phyloP scores from a whole-genome alignment of 805 yeast species.

The Zygosaccharomyces pseudorouxii region DNA sequence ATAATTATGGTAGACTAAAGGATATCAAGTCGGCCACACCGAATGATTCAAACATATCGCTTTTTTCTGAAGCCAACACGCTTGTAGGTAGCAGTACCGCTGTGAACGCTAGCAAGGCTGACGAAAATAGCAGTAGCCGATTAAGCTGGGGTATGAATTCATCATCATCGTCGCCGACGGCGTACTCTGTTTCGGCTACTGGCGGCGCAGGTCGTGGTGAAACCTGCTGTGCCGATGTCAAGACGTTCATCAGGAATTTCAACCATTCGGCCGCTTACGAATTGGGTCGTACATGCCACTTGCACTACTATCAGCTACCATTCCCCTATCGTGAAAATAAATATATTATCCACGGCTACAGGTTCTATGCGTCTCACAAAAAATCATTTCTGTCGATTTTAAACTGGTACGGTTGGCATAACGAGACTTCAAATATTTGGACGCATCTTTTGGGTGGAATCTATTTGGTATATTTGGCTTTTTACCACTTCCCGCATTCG shows the following conservation, averaged over 20 bases:
- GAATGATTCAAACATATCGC: slow-evolving; percentile 14
- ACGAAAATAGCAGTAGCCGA: slow-evolving; percentile 1
- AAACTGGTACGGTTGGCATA: slow-evolving; percentile 51
- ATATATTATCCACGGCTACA: slow-evolving; percentile 75
- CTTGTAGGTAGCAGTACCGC: slow-evolving; percentile 12
- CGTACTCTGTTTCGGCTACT: neutral
- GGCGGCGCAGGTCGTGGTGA: neutral
- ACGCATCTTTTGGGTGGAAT: slow-evolving; percentile 74
- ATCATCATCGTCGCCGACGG: neutral
- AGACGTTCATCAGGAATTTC: slow-evolving; percentile 35
- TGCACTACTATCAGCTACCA: slow-evolving; percentile 85
- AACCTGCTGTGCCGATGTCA: slow-evolving; percentile 9
- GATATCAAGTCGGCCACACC: neutral
- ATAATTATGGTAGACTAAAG: neutral
- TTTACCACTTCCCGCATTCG: slow-evolving; percentile 61
- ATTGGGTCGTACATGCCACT: slow-evolving; percentile 42
- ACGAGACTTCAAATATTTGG: slow-evolving; percentile 93
- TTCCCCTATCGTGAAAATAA: slow-evolving; percentile 91
- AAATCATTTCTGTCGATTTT: slow-evolving; percentile 60
- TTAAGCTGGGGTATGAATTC: neutral
- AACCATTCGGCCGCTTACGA: slow-evolving; percentile 45
- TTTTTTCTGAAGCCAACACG: slow-evolving; percentile 21
- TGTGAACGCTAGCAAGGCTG: neutral
- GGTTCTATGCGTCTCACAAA: slow-evolving; percentile 64
- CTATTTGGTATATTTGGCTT: slow-evolving; percentile 50